Evolutionary conservation across 2,329 filamentous ascomycete genomes (phyloP), one percentile per base, ranked within the genome.

Genomic region (Diaporthe aspalathi): DNA sequence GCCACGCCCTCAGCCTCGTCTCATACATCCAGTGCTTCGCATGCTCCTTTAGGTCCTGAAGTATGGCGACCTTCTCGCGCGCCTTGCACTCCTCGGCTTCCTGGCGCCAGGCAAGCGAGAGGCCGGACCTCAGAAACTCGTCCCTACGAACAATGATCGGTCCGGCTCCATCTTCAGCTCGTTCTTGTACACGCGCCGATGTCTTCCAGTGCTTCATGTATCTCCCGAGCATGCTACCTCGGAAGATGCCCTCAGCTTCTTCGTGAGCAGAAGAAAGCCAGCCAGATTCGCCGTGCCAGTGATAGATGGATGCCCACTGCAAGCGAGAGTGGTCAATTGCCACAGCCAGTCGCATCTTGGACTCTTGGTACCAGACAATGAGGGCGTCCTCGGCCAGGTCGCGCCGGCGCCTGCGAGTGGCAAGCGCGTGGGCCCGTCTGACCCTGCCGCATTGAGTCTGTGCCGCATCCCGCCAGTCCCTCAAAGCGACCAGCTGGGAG

Each of bases 351-450:
- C 66, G 74, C 38, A 73, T 74, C 72, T 78, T 80, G 67, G 75
- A 72, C 14, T 75, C 74, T 8, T 76, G 67, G 54, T 78, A 74
- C 81, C 83, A 83, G 35, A 75, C 74, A 72, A 73, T 71, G 60
- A 80, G 78, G 2, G 74, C 70, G 2, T 76, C 74, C 43, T 77
- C 73, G 24, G 75, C 76, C 9, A 82, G 67, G 40, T 79, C 78
- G 14, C 73, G 74, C 22, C 77, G 73, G 62, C 80, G 77, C 45
- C 74, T 75, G 38, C 78, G 78, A 24, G 78, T 57, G 3, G 82
- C 81, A 22, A 76, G 66, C 17, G 72, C 32, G n/a, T 47, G 65
- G 27, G 20, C 72, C 68, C 43, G 78, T 74, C 8, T 76, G 72
- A 24, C 73, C 71, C 62, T 73, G 75, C 68, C 71, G 57, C n/a